Evolutionary conservation across 1,139 yeast species (phyloP).

Genomic region (Scheffersomyces stambukii): DNA sequence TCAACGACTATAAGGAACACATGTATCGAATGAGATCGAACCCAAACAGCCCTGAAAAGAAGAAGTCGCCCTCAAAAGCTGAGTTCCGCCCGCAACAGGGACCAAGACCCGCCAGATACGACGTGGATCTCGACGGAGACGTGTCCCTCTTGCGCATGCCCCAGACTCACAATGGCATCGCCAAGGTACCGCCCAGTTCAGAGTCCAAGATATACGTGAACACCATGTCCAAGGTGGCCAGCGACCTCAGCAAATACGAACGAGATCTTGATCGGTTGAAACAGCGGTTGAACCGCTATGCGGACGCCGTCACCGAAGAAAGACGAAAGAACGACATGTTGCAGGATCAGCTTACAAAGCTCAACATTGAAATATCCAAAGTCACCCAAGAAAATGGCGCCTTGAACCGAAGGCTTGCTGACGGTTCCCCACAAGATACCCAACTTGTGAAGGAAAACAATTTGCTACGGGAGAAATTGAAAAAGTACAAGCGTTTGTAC

Average conservation of each 20-base stretch:
- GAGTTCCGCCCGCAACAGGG: no score
- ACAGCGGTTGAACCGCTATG: not conserved
- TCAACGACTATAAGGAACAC: slow-evolving; percentile 4
- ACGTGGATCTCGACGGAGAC: no score
- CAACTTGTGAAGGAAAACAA: not conserved
- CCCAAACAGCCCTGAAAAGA: slow-evolving; percentile 4
- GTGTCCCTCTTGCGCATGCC: no score
- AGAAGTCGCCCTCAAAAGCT: no score
- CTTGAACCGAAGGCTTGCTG: not conserved
- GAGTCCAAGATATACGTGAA: not conserved
- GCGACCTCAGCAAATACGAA: not conserved
- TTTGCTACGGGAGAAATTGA: slow-evolving; percentile 2
- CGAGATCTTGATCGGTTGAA: not conserved
- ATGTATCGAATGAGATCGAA: slow-evolving; percentile 3
- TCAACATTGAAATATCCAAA: not conserved
- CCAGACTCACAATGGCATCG: no score
- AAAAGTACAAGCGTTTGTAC: slow-evolving; percentile 6
- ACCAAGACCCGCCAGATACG: no score
- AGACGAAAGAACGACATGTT: not conserved
- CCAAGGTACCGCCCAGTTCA: no score
- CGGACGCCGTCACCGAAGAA: not conserved
- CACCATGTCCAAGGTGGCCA: no score
- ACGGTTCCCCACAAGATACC: no score
- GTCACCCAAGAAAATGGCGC: not conserved
- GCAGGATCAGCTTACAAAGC: not conserved